These are phyloP conservation scores for Aethionema arabicum DNA, from an alignment of 345 rosid species.

Conservation along the genomic window DNA sequence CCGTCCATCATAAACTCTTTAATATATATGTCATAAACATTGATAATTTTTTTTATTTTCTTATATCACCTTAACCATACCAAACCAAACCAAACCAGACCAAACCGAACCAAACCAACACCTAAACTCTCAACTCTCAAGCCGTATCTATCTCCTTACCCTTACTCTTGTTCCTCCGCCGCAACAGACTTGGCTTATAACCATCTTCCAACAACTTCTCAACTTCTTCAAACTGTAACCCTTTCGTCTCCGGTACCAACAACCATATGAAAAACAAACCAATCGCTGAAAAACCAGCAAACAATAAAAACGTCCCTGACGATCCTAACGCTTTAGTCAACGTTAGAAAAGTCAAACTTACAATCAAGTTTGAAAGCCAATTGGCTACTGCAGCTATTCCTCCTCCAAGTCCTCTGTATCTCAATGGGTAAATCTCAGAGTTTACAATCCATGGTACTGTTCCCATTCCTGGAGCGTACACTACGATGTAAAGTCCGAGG, in stretches of 20 bases:
- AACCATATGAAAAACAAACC: slow-evolving; percentile 58
- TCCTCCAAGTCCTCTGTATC: slow-evolving; percentile 83
- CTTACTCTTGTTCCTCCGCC: slow-evolving; percentile 19
- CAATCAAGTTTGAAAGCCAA: slow-evolving; percentile 74
- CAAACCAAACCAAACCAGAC: too few species aligned
- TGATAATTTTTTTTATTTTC: too few species aligned
- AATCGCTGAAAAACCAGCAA: slow-evolving; percentile 47
- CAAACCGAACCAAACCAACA: neutral
- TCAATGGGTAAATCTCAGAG: slow-evolving; percentile 87
- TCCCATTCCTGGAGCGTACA: slow-evolving; percentile 85
- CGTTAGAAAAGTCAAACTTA: slow-evolving; percentile 61
- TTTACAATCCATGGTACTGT: slow-evolving; percentile 90
- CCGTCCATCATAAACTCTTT: too few species aligned
- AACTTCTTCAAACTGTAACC: slow-evolving; percentile 72
- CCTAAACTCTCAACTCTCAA: slow-evolving; percentile 2
- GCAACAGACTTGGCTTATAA: slow-evolving; percentile 45
- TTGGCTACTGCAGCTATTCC: slow-evolving; percentile 77
- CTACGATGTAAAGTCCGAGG: slow-evolving; percentile 66
- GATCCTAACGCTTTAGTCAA: slow-evolving; percentile 58
- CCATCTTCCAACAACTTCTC: slow-evolving; percentile 66
- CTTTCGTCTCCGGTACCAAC: slow-evolving; percentile 84
- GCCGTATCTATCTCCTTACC: slow-evolving; percentile 26
- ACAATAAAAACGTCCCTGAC: slow-evolving; percentile 64
- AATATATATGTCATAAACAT: too few species aligned
- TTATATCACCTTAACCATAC: too few species aligned